A percentile compares a stretch with the other conserved stretches of the same genome.
Conservation (phyloP, 2,329 filamentous ascomycete genomes). For the Eutypa lata region DNA sequence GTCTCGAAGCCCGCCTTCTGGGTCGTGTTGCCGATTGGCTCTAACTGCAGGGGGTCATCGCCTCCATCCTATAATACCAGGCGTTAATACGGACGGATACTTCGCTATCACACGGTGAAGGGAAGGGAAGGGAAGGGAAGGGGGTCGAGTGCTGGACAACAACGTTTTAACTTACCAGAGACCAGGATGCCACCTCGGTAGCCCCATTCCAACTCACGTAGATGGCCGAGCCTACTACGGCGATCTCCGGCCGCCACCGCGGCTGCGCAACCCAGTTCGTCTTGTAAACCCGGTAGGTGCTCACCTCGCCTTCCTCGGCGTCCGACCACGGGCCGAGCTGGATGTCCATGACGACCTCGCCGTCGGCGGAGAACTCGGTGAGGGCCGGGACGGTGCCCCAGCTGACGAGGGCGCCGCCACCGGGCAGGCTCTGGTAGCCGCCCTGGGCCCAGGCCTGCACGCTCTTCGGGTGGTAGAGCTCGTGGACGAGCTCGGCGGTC, state of each 20-base stretch:
- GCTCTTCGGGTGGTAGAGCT: conserved; percentile 35
- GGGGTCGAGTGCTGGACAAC: not conserved
- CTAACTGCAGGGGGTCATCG: conserved; percentile 7
- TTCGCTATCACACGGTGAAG: not conserved
- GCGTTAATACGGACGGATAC: too few species aligned
- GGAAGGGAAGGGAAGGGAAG: not conserved
- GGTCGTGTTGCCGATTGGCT: conserved; percentile 3
- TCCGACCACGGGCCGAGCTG: conserved; percentile 37
- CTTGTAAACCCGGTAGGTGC: conserved; percentile 53
- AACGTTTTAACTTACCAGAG: conserved; percentile 22
- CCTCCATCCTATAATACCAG: conserved; percentile 12
- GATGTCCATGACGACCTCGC: conserved; percentile 49
- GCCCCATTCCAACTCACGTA: conserved; percentile 46
- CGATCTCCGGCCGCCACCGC: conserved; percentile 21
- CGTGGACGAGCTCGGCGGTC: conserved; percentile 42
- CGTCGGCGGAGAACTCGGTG: conserved; percentile 45
- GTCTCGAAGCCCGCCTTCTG: conserved; percentile 19
- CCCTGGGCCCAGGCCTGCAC: conserved; percentile 41
- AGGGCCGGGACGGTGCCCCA: conserved; percentile 52
- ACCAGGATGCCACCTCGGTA: conserved; percentile 34
- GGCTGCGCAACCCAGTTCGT: conserved; percentile 47
- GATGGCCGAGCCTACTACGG: conserved; percentile 21
- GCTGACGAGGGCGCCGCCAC: conserved; percentile 52
- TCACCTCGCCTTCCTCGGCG: conserved; percentile 30
- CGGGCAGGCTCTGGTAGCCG: conserved; percentile 50